Evolutionary conservation across 2,329 filamentous ascomycete species (phyloP).

Genomic region (Paecilomyces sp.): DNA sequence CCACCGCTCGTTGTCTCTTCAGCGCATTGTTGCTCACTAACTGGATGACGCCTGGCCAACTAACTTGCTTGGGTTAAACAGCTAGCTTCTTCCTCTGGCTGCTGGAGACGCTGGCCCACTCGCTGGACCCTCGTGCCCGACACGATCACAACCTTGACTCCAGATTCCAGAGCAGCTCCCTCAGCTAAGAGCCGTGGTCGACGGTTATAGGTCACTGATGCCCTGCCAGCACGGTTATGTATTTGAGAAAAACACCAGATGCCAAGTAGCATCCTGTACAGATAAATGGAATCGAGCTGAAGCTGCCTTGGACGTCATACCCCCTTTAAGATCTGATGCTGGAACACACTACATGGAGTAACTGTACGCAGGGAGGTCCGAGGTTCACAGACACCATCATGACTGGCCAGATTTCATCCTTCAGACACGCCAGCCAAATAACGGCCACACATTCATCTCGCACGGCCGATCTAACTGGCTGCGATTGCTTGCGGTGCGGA

Average conservation of each 20-base stretch:
- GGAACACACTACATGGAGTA: neutral
- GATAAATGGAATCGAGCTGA: neutral
- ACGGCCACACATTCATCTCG: neutral
- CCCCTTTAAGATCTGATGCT: neutral
- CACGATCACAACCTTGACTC: neutral
- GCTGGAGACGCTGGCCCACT: neutral
- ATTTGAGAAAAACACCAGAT: neutral
- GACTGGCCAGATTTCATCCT: neutral
- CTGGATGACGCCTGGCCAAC: neutral
- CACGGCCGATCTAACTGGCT: neutral
- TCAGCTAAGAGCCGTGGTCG: neutral
- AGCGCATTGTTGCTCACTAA: neutral
- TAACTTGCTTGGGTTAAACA: neutral
- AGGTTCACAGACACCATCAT: neutral
- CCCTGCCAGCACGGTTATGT: neutral
- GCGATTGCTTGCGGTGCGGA: neutral
- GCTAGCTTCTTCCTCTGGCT: neutral
- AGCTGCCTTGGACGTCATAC: neutral
- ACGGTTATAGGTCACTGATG: neutral
- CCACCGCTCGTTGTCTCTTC: neutral
- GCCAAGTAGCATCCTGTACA: neutral
- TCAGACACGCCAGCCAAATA: neutral
- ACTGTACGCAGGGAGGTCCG: neutral
- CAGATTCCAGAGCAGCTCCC: neutral
- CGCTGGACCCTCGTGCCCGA: neutral